A percentile compares a stretch with the other conserved stretches of the same genome.
phyloP scores from a whole-genome alignment of 768 basidiomycete species.

The Podaxis pistillaris region DNA sequence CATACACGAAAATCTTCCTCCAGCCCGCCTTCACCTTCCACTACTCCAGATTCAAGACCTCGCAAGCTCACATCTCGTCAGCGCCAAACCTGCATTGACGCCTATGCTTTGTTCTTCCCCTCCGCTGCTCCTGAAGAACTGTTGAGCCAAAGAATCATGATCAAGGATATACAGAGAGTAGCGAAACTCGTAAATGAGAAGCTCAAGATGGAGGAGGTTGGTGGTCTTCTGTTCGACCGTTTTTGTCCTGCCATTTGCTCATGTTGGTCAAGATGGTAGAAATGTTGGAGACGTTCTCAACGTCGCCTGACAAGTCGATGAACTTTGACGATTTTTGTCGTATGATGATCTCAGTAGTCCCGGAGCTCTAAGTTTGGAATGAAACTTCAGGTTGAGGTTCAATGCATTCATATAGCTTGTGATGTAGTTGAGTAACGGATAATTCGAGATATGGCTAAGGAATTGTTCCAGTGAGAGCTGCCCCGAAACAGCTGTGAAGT shows the following conservation, averaged over 20 bases:
- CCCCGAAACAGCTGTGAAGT: too few relatives aligned
- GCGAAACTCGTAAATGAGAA: conserved; percentile 68
- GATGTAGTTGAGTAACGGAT: too few relatives aligned
- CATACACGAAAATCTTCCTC: conserved; percentile 9
- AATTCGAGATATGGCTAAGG: too few relatives aligned
- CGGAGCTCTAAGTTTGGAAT: too few relatives aligned
- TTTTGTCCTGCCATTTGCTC: neutral
- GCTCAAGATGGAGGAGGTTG: conserved; percentile 72
- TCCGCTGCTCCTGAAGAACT: conserved; percentile 44
- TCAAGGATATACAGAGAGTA: conserved; percentile 63
- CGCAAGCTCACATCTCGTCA: conserved; percentile 49
- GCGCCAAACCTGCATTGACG: conserved; percentile 47
- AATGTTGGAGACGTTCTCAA: conserved; percentile 79
- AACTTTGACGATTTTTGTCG: conserved; percentile 65
- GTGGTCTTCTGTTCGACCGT: conserved; percentile 16
- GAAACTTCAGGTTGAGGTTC: too few relatives aligned
- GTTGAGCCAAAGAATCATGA: conserved; percentile 52
- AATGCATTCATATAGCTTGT: too few relatives aligned
- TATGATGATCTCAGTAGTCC: conserved; percentile 59
- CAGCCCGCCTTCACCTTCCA: conserved; percentile 8
- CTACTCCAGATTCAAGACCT: conserved; percentile 6
- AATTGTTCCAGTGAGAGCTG: too few relatives aligned
- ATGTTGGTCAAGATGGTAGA: conserved; percentile 56
- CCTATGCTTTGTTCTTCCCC: conserved; percentile 78
- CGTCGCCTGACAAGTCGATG: conserved; percentile 66